Base-by-base conservation (phyloP, 306 rosid species). In the Astragalus membranaceus region DNA sequence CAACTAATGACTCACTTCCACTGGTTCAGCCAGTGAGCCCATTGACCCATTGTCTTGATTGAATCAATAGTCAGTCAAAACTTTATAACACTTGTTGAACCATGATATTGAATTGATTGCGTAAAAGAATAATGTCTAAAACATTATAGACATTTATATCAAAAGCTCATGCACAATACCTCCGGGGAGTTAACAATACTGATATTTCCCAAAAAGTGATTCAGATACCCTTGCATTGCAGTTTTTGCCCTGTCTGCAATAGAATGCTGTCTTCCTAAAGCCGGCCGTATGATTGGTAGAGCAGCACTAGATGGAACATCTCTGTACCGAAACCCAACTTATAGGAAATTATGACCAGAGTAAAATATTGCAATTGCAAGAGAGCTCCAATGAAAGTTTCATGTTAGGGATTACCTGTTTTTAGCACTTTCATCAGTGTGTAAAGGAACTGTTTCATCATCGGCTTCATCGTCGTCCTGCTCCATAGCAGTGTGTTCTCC, bases 231-330 rank as follows among this genome's bases (percentile, higher is more conserved):
- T 84, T 91, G 97, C 99, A 95, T 95, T 67, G 99, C 99, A 64
- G 50, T 70, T 85, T 85, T 95, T 69, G 95, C 90, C 84, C 99
- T 89, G 33, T 91, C 97, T 46, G 99, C 88, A 29, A 95, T 82
- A 60, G 96, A 91, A 4, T 95, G 84, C 75, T 95, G 96, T 81
- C 99, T 85, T 68, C 97, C 97, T 65, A 95, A 59, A 70, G 96
- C 96, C 14, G 99, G 99, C 53, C 93, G 88, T 78, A 95, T 95
- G 49, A 95, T 88, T 50, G 97, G 96, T 58, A 95, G 83, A 56
- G 97, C 97, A 30, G 99, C 99, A 67, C 95, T 91, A 17, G 99
- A 95, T 59, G 99, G 99, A 82, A 95, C 97, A 75, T 95, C 96
- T 87, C 99, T 95, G 91, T 46, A 83, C 48, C 81, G 84, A 79